Base-by-base conservation (phyloP, 176 grass and related monocot genomes). In the Eragrostis curvula region DNA sequence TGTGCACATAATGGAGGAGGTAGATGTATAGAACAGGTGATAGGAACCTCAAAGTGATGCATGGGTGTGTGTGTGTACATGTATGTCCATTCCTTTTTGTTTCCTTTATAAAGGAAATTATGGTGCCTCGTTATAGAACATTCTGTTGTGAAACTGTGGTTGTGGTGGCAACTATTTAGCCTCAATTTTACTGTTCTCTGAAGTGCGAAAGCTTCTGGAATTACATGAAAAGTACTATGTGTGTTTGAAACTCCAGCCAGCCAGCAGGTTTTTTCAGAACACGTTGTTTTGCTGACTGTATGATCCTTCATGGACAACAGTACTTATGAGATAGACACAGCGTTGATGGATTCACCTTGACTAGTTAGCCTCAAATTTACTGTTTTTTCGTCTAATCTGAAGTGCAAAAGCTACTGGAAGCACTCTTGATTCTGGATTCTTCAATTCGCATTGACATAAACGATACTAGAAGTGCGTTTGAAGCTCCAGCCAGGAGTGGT, bases 101-200 rank as follows among this genome's bases (percentile, higher is more conserved):
- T 79, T 79, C 75, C 75, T 71, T 79, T 1, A 11, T 36, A 17
- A 9, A 61, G 66, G 74, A 72, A 79, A 64, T 71, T 85, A 7
- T 30, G 15, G 48, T 43, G 45, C 14, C 20, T 70, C 16, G 18
- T 64, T 63, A 20, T 17, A 15, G 4, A 20, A 40, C 12, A 48
- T 60, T 41, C 3, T 70, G 12, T 70, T 20, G 11, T 45, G 3
- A 7, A 72, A 50, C 6, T 50, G 32, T 21, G 4, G 9, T 50
- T 52, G 16, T 36, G 28, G 25, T 12, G 16, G 17, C 2, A 2
- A 25, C 21, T 59, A 9, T n/a, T 59, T 24, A 56, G 2, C 32
- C 32, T 36, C 3, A 36, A 36, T 36, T 36, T n/a, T n/a, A n/a
- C n/a, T n/a, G n/a, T n/a, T 36, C 39, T 41, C 0, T 39, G 8